Percentiles rank a stretch among this genome's conserved stretches.
phyloP scores from a whole-genome alignment of 768 basidiomycete genomes.

The Boletus rubroflammeus region DNA sequence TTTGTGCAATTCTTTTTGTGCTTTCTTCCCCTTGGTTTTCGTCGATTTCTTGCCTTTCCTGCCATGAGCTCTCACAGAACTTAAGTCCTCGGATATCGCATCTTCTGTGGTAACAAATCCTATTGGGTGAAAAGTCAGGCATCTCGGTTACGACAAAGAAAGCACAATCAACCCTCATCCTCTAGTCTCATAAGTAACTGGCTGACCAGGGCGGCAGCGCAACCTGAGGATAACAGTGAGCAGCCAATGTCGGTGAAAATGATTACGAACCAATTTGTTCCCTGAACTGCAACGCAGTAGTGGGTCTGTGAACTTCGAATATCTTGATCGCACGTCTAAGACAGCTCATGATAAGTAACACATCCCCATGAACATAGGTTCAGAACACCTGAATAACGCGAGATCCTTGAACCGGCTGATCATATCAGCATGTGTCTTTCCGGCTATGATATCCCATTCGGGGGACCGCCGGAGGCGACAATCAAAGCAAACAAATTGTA shows the following conservation, averaged over 20 bases:
- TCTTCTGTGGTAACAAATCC: constrained; percentile 58
- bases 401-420: constrained; percentile 65
- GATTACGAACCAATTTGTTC: constrained; percentile 52
- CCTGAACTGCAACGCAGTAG: constrained; percentile 49
- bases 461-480: constrained; percentile 66
- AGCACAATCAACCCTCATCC: constrained; percentile 51
- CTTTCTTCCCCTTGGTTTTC: constrained; percentile 41
- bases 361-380: background rate
- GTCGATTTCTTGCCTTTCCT: constrained; percentile 39
- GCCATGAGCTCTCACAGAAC: constrained; percentile 37
- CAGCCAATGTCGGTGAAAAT: background rate
- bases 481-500: constrained; percentile 67
- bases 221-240: constrained; percentile 37
- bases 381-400: constrained; percentile 59
- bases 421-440: constrained; percentile 51
- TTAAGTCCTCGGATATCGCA: constrained; percentile 47
- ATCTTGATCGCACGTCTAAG: constrained; percentile 67
- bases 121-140: constrained; percentile 26
- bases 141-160: background rate
- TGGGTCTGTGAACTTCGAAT: constrained; percentile 48
- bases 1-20: constrained; percentile 52
- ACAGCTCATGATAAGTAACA: background rate
- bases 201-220: constrained; percentile 49
- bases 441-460: constrained; percentile 67
- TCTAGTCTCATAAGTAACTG: constrained; percentile 69